Conservation (phyloP, 495 filamentous ascomycete genomes). For the Penicillium bovifimosum region DNA sequence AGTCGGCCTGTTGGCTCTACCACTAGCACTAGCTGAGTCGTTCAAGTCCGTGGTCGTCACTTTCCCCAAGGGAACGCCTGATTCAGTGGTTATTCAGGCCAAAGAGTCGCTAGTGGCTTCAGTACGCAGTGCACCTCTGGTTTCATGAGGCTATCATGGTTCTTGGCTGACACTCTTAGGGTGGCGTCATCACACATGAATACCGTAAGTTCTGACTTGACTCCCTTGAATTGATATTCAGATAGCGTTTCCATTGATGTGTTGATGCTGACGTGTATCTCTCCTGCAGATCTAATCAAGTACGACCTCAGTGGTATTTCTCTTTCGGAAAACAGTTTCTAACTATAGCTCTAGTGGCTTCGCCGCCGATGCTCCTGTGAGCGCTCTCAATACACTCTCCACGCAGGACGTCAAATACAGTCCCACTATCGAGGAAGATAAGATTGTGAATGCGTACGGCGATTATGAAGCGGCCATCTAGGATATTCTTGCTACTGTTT, state of each 20-base stretch:
- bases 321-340: constrained; percentile 8
- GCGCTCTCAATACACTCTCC: constrained; percentile 64
- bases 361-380: constrained; percentile 62
- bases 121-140: constrained; percentile 40
- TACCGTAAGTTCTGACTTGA: constrained; percentile 39
- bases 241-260: not conserved
- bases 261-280: constrained; percentile 12
- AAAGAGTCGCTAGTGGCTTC: constrained; percentile 64
- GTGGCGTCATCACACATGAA: constrained; percentile 46
- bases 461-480: constrained; percentile 14
- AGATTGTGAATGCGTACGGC: constrained; percentile 47
- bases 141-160: not conserved
- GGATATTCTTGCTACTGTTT: not conserved
- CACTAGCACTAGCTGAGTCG: constrained; percentile 48
- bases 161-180: constrained; percentile 13
- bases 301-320: constrained; percentile 15
- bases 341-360: constrained; percentile 56
- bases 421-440: constrained; percentile 71
- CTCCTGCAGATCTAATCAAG: constrained; percentile 45
- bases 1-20: constrained; percentile 46
- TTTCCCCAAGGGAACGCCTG: constrained; percentile 68
- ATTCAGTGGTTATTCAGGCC: constrained; percentile 59
- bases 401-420: constrained; percentile 58
- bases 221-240: not conserved
- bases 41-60: constrained; percentile 73